Conservation (phyloP, 2,329 filamentous ascomycete species). For the Alternaria infectoria region DNA sequence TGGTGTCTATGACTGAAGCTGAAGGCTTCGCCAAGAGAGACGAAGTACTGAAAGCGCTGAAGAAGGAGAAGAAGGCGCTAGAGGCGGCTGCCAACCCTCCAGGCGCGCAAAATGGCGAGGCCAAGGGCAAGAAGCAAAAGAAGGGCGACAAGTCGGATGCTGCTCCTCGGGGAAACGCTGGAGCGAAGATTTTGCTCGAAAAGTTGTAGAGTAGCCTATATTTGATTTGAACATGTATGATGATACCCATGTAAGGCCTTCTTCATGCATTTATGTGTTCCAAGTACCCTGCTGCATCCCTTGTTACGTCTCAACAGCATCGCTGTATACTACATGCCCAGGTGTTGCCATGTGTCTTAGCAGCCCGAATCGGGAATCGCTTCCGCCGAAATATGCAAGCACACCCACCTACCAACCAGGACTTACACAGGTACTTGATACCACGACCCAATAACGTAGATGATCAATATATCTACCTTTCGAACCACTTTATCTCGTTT, state of each 20-base stretch:
- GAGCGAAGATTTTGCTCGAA: constrained; percentile 55
- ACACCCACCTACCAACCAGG: not conserved
- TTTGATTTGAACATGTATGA: constrained; percentile 4
- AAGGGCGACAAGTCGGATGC: constrained; percentile 49
- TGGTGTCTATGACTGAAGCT: constrained; percentile 80
- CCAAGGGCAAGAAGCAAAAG: constrained; percentile 42
- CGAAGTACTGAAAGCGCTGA: constrained; percentile 72
- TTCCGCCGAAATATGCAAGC: not conserved
- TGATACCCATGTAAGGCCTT: constrained; percentile 6
- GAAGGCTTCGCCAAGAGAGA: constrained; percentile 69
- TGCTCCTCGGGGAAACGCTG: constrained; percentile 52
- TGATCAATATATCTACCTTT: not conserved
- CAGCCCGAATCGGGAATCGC: constrained; percentile 2
- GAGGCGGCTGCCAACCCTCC: constrained; percentile 68
- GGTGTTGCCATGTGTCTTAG: not conserved
- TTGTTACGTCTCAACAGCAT: not conserved
- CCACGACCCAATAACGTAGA: not conserved
- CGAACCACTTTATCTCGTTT: too few species aligned
- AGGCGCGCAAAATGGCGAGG: constrained; percentile 43
- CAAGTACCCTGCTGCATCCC: not conserved
- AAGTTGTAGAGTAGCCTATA: constrained; percentile 37
- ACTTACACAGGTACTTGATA: not conserved
- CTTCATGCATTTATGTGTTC: not conserved
- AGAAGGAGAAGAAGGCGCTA: constrained; percentile 74
- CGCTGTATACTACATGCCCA: not conserved